phyloP scores from a whole-genome alignment of 148 eudicot genomes.

The Amaranthus palmeri region DNA sequence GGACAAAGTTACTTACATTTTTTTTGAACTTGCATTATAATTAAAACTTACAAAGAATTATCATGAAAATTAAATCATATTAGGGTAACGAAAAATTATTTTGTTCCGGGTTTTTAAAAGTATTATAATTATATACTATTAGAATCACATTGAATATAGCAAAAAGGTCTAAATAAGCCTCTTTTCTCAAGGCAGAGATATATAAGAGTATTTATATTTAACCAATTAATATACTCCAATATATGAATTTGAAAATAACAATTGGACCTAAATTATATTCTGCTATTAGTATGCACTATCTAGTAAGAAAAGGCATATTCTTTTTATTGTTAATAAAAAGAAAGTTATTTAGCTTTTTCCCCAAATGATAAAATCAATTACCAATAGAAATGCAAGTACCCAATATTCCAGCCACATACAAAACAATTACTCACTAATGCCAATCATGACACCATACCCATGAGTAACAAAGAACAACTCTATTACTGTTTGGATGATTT shows the following conservation, averaged over 20 bases:
- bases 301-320: neutral
- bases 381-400: neutral
- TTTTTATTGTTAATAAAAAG: neutral
- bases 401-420: neutral
- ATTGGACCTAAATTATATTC: neutral
- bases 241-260: neutral
- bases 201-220: too few relatives aligned
- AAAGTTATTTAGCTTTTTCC: neutral
- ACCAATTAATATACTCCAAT: too few relatives aligned
- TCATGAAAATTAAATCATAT: too few relatives aligned
- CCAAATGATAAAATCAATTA: neutral
- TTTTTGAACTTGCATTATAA: too few relatives aligned
- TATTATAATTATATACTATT: too few relatives aligned
- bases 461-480: neutral
- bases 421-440: constrained; percentile 4
- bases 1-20: too few relatives aligned
- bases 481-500: neutral
- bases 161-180: too few relatives aligned
- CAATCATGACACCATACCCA: constrained; percentile 1
- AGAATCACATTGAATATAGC: too few relatives aligned
- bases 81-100: too few relatives aligned
- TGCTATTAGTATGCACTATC: constrained; percentile 1
- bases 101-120: too few relatives aligned
- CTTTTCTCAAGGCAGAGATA: too few relatives aligned
- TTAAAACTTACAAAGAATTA: too few relatives aligned